Conservation (phyloP, 1,284 basidiomycete species). For the Volvariella volvacea region DNA sequence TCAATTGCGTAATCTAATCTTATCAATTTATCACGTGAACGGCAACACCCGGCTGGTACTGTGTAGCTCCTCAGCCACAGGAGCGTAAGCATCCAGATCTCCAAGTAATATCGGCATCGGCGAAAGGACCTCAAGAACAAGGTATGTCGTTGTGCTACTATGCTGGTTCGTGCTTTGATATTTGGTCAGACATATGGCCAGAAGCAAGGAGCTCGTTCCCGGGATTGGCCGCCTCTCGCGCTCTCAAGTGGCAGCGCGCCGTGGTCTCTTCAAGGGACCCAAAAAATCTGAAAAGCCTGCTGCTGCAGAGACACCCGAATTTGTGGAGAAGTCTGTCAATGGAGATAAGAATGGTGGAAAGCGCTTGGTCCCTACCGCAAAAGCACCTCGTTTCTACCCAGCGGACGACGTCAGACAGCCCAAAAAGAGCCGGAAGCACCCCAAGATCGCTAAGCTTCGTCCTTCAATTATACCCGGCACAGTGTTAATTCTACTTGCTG, state of each 20-base stretch:
- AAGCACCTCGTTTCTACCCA: slow-evolving; percentile 95
- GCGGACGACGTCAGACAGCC: slow-evolving; percentile 90
- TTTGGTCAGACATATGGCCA: slow-evolving; percentile 70
- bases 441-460: slow-evolving; percentile 76
- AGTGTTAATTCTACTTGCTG: slow-evolving; percentile 94
- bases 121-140: slow-evolving; percentile 45
- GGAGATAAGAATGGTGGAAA: slow-evolving; percentile 91
- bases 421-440: slow-evolving; percentile 88
- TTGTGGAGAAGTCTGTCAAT: slow-evolving; percentile 80
- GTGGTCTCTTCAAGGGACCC: slow-evolving; percentile 72
- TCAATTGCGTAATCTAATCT: slow-evolving; percentile 8
- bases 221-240: slow-evolving; percentile 82
- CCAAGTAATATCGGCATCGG: slow-evolving; percentile 30
- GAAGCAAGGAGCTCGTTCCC: slow-evolving; percentile 82
- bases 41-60: slow-evolving; percentile 31
- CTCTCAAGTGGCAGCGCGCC: slow-evolving; percentile 76
- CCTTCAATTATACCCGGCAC: slow-evolving; percentile 90
- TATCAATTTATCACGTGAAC: slow-evolving; percentile 22
- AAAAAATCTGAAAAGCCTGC: slow-evolving; percentile 74
- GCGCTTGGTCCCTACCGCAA: slow-evolving; percentile 79
- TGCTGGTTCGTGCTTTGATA: slow-evolving; percentile 1
- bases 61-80: slow-evolving; percentile 37
- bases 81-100: slow-evolving; percentile 19
- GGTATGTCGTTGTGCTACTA: slow-evolving; percentile 22
- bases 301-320: slow-evolving; percentile 48